Conservation (phyloP, 2,329 filamentous ascomycete genomes). For the Cordyceps cateniannulata region DNA sequence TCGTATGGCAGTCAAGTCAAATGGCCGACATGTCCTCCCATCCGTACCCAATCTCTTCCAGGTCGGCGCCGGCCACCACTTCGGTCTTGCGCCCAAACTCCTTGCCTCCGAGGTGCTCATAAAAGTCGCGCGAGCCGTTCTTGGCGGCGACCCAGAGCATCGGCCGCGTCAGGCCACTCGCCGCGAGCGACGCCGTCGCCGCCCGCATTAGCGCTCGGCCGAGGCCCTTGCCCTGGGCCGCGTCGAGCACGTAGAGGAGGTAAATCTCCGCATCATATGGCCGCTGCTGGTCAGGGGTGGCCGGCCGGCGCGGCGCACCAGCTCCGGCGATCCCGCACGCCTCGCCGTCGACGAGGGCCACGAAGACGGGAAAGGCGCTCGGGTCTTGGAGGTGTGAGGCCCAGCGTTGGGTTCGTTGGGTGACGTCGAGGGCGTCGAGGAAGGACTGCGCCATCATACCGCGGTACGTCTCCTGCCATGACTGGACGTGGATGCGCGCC, state of each 20-base stretch:
- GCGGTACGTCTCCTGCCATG: conserved; percentile 5
- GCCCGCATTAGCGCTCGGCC: conserved; percentile 1
- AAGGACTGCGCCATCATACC: neutral
- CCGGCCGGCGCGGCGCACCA: neutral
- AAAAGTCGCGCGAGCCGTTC: neutral
- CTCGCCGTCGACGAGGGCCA: conserved; percentile 4
- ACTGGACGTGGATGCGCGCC: conserved; percentile 8
- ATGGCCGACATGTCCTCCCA: neutral
- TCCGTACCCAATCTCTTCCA: neutral
- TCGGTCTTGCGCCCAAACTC: conserved; percentile 1
- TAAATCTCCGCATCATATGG: neutral
- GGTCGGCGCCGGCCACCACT: neutral
- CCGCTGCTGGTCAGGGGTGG: neutral
- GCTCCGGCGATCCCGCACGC: neutral
- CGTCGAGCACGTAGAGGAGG: neutral
- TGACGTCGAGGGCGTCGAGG: conserved; percentile 3
- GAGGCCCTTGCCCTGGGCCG: neutral
- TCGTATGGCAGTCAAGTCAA: neutral
- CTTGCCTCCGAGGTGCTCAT: conserved; percentile 6
- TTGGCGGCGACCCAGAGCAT: conserved; percentile 4
- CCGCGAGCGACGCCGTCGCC: neutral
- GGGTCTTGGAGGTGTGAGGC: neutral
- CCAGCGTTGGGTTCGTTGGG: neutral
- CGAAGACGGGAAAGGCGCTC: neutral
- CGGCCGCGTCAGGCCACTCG: conserved; percentile 2